phyloP scores from a whole-genome alignment of 164 flowering plant species.

The Aristolochia contorta region DNA sequence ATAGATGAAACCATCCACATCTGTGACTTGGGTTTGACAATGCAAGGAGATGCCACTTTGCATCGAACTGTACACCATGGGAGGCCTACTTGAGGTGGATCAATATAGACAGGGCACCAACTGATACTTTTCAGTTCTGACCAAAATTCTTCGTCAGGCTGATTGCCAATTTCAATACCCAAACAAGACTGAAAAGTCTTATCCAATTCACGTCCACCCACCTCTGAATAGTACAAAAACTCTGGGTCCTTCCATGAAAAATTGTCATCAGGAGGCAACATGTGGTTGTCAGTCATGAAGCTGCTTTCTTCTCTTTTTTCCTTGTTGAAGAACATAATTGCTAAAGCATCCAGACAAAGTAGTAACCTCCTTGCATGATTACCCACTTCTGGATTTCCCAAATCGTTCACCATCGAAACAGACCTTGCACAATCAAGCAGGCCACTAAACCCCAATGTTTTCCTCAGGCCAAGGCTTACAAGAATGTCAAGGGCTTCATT shows the following conservation, averaged over 20 bases:
- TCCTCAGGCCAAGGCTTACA: conserved; percentile 56
- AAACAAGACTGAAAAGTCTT: conserved; percentile 26
- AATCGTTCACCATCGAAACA: conserved; percentile 57
- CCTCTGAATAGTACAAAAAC: no score
- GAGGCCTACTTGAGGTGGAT: conserved; percentile 63
- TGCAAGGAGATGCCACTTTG: conserved; percentile 54
- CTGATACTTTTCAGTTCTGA: conserved; percentile 51
- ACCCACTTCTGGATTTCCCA: conserved; percentile 35
- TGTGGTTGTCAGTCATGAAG: conserved; percentile 1
- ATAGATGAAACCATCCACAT: conserved; percentile 72
- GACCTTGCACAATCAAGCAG: conserved; percentile 87
- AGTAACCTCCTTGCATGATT: conserved; percentile 48
- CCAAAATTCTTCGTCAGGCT: conserved; percentile 64
- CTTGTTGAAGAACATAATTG: conserved; percentile 29
- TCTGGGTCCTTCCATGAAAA: no score
- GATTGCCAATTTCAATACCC: conserved; percentile 29
- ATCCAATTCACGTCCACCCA: conserved; percentile 13
- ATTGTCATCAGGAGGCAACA: no score
- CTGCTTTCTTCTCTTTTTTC: conserved; percentile 12
- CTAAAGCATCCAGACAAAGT: conserved; percentile 44
- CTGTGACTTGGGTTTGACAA: conserved; percentile 70
- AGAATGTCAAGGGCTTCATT: conserved; percentile 54
- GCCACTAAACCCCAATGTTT: conserved; percentile 48
- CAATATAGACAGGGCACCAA: conserved; percentile 78
- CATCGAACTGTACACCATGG: conserved; percentile 55